These are phyloP conservation scores for Suhomyces wounanorum DNA, from an alignment of 1,139 yeast species.

Conservation along the genomic window DNA sequence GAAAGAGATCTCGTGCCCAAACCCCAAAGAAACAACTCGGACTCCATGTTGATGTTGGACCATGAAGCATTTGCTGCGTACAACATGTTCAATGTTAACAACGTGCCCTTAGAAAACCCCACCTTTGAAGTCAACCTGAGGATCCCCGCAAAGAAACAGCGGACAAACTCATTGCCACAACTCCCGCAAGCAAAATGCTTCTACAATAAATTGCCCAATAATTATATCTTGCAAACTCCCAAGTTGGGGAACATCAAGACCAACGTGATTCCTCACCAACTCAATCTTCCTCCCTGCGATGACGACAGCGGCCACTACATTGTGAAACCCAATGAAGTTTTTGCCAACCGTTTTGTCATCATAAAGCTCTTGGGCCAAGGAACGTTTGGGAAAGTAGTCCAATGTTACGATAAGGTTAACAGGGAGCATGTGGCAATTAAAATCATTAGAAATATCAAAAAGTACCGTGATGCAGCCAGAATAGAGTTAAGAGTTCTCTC, in stretches of 20 bases:
- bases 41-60: constrained; percentile 39
- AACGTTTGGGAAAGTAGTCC: constrained; percentile 93
- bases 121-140: constrained; percentile 17
- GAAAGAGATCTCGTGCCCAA: constrained; percentile 20
- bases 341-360: constrained; percentile 69
- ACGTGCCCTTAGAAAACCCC: constrained; percentile 14
- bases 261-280: constrained; percentile 41
- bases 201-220: constrained; percentile 42
- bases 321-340: constrained; percentile 57
- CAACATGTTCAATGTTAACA: constrained; percentile 42
- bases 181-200: constrained; percentile 53
- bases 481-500: constrained; percentile 79
- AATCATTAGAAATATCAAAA: constrained; percentile 78
- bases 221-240: constrained; percentile 41
- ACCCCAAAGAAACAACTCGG: constrained; percentile 37
- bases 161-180: constrained; percentile 74
- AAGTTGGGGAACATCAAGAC: constrained; percentile 49
- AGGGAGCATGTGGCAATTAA: constrained; percentile 82
- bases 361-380: constrained; percentile 87
- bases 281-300: constrained; percentile 51
- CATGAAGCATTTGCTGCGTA: constrained; percentile 47
- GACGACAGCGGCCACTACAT: constrained; percentile 88
- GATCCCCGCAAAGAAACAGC: constrained; percentile 45
- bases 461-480: constrained; percentile 82
- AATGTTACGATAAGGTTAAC: constrained; percentile 60